phyloP scores from a whole-genome alignment of 768 basidiomycete species.

The Auricularia heimuer region DNA sequence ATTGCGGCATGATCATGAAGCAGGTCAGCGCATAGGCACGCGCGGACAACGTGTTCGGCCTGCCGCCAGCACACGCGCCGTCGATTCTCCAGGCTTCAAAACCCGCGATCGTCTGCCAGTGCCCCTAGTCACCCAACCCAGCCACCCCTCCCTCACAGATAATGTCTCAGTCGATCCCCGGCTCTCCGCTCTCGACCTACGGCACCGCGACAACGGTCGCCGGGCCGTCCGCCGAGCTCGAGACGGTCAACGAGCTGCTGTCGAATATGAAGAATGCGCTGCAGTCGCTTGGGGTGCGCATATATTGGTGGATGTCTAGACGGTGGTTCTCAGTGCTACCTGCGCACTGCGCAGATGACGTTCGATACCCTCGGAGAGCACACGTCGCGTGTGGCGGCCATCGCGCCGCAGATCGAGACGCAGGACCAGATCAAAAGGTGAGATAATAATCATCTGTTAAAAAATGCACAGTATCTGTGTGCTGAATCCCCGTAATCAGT shows the following conservation, averaged over 20 bases:
- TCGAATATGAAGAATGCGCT: slow-evolving; percentile 22
- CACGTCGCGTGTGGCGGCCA: slow-evolving; percentile 32
- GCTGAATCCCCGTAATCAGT: slow-evolving; percentile 18
- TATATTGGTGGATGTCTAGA: too few species aligned
- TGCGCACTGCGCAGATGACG: slow-evolving; percentile 23
- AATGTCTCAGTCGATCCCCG: not conserved
- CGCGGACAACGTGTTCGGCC: not conserved
- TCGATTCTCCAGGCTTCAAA: not conserved
- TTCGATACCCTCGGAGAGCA: slow-evolving; percentile 38
- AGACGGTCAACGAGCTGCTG: slow-evolving; percentile 18
- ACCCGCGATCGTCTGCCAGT: not conserved
- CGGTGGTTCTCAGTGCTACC: too few species aligned
- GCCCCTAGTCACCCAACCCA: not conserved
- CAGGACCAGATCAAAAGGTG: slow-evolving; percentile 34
- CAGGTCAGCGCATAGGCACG: not conserved
- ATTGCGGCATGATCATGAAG: too few species aligned
- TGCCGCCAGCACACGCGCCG: not conserved
- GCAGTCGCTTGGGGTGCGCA: slow-evolving; percentile 23
- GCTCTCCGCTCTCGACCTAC: not conserved
- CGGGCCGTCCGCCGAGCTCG: slow-evolving; percentile 9
- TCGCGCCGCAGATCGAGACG: slow-evolving; percentile 30
- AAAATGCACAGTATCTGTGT: not conserved
- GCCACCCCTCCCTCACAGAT: not conserved
- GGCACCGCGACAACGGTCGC: slow-evolving; percentile 7
- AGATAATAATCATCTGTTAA: slow-evolving; percentile 10